Evolutionary conservation across 768 basidiomycete genomes (phyloP).

Genomic region (Suillus occidentalis): DNA sequence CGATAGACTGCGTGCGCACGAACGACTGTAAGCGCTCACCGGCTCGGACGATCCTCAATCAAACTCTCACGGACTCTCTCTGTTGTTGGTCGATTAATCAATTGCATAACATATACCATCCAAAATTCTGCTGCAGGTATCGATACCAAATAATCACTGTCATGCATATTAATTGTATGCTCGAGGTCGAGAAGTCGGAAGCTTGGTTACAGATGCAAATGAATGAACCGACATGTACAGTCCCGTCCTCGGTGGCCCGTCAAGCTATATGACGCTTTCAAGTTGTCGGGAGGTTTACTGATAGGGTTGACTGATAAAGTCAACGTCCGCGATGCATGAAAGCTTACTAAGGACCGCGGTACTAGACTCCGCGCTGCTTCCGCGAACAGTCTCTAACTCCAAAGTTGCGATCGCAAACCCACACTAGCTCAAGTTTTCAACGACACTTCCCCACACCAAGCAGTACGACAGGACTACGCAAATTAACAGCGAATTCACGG

Average conservation of each 20-base stretch:
- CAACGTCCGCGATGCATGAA: no score
- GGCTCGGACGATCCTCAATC: neutral
- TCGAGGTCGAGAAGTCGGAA: neutral
- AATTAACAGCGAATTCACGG: neutral
- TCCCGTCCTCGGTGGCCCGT: no score
- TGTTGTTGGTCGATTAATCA: neutral
- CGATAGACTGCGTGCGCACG: neutral
- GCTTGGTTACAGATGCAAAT: neutral
- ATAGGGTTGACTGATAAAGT: no score
- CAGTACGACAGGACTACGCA: neutral
- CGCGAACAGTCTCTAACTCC: neutral
- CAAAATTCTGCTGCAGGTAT: neutral
- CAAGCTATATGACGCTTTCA: no score
- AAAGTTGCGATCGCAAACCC: no score
- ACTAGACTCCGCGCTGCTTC: neutral
- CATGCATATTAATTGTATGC: neutral
- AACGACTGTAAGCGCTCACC: neutral
- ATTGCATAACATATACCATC: neutral
- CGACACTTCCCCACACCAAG: neutral
- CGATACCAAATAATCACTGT: neutral
- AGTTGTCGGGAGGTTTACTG: no score
- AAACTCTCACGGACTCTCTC: neutral
- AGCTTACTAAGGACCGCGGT: neutral
- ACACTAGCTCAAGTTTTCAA: neutral
- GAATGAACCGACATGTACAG: neutral